These are phyloP conservation scores for Trypanosomatidae sp. DNA, from an alignment of 208 protist genomes.

Conservation along the genomic window DNA sequence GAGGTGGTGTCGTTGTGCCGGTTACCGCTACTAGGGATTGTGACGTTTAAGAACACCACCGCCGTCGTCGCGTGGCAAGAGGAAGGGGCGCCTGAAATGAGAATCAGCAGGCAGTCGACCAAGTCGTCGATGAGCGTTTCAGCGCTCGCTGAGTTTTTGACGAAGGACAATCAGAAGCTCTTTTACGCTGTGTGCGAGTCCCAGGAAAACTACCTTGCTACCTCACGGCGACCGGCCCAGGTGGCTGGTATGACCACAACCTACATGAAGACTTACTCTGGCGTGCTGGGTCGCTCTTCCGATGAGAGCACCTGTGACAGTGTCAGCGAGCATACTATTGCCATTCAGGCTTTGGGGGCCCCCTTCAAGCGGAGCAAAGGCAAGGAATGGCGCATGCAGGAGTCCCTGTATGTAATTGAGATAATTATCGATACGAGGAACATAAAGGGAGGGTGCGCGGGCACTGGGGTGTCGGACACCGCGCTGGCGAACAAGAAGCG, in stretches of 20 bases:
- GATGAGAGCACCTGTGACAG: conserved; percentile 21
- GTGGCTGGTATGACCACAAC: conserved; percentile 41
- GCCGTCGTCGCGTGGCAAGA: conserved; percentile 37
- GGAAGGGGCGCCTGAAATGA: conserved; percentile 6
- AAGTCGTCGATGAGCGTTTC: conserved; percentile 24
- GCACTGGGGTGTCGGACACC: conserved; percentile 3
- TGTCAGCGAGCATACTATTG: conserved; percentile 20
- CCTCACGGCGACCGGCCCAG: conserved; percentile 36
- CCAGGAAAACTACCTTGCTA: conserved; percentile 50
- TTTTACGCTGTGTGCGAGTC: conserved; percentile 44
- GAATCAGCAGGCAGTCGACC: conserved; percentile 22
- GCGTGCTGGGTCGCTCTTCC: conserved; percentile 16
- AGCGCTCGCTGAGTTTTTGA: conserved; percentile 35
- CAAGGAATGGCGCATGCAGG: conserved; percentile 33
- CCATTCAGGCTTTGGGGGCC: conserved; percentile 50
- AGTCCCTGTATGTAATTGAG: conserved; percentile 56
- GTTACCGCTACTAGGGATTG: conserved; percentile 18
- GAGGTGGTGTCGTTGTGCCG: conserved; percentile 56
- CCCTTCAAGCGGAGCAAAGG: conserved; percentile 15
- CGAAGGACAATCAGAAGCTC: conserved; percentile 18
- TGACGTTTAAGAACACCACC: conserved; percentile 43
- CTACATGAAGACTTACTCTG: conserved; percentile 43
- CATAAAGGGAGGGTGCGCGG: conserved; percentile 30
- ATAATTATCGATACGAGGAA: conserved; percentile 34
- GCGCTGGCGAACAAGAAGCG: conserved; percentile 8